A percentile compares a stretch with the other conserved stretches of the same genome.
Evolutionary conservation across 805 yeast species (phyloP).

Genomic region (Teunomyces tritomae): DNA sequence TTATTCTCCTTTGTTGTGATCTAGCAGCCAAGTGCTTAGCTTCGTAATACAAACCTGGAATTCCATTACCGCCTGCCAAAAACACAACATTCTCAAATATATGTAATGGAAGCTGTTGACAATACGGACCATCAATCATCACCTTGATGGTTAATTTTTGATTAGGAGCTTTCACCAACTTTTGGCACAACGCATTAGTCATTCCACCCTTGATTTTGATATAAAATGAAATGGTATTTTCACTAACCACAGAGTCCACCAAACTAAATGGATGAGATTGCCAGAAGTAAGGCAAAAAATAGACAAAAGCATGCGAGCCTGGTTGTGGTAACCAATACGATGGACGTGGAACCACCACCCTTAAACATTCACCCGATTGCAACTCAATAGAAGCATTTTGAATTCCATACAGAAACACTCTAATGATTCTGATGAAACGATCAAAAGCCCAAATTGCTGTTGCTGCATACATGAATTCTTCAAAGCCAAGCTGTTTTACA

Average conservation of each 20-base stretch:
- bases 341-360: conserved; percentile 50
- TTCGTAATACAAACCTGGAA: conserved; percentile 54
- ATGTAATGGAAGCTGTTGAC: conserved; percentile 44
- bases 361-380: conserved; percentile 44
- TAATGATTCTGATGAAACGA: conserved; percentile 52
- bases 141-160: conserved; percentile 33
- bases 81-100: conserved; percentile 47
- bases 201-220: conserved; percentile 55
- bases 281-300: conserved; percentile 52
- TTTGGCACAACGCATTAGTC: conserved; percentile 35
- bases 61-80: conserved; percentile 64
- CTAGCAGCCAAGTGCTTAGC: conserved; percentile 21
- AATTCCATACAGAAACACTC: conserved; percentile 60
- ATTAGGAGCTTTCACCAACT: conserved; percentile 24
- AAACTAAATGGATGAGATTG: conserved; percentile 70
- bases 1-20: conserved; percentile 7
- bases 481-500: conserved; percentile 38
- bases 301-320: conserved; percentile 63
- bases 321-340: conserved; percentile 54
- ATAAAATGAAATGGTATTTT: conserved; percentile 40
- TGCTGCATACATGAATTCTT: conserved; percentile 46
- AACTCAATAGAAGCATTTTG: conserved; percentile 45
- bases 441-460: conserved; percentile 73
- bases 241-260: conserved; percentile 36
- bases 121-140: conserved; percentile 62